Base-by-base conservation (phyloP, 176 grass and related monocot genomes). In the Saccharum spontaneum region DNA sequence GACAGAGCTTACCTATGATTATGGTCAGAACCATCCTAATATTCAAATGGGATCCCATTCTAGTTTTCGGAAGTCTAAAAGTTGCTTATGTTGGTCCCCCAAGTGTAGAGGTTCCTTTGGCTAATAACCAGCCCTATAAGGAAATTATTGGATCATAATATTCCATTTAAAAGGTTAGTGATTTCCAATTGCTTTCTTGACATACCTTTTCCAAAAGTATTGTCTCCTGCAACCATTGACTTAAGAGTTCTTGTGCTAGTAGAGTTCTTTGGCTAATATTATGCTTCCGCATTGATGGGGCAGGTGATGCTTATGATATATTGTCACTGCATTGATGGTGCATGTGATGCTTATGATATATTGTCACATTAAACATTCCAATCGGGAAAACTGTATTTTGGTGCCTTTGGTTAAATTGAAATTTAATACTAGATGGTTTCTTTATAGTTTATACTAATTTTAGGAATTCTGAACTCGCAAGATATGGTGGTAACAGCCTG, bases 1-100 rank as follows among this genome's bases (percentile, higher is more conserved):
- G 94, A 92, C 89, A 84, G 94, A 97, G 85, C 82, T 97, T 77
- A 94, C 85, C 20, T 94, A 90, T 86, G 94, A 97, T 90, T 97
- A 97, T 92, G 91, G 91, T 79, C 87, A 69, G 68, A 91, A 69
- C 30, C 87, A 87, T 45, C 73, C 82, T 79, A 81, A 48, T 87
- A 67, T 39, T 86, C 83, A 65, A 78, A 20, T 73, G 45, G 80
- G 87, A 59, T 70, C 65, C 20, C 75, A 39, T 63, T 63, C 72
- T 79, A 79, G 75, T 15, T 73, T 31, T 78, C 22, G 31, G 49
- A 94, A 85, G 61, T 76, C 40, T 57, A 93, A 86, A 86, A 84
- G 39, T 36, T 97, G 94, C 70, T 85, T 91, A 36, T 93, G 94
- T 63, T 72, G 81, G 69, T 91, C 91, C 43, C 77, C 39, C 11